Evolutionary conservation across 2,329 filamentous ascomycete species (phyloP).

Genomic region (Trichoderma breve): DNA sequence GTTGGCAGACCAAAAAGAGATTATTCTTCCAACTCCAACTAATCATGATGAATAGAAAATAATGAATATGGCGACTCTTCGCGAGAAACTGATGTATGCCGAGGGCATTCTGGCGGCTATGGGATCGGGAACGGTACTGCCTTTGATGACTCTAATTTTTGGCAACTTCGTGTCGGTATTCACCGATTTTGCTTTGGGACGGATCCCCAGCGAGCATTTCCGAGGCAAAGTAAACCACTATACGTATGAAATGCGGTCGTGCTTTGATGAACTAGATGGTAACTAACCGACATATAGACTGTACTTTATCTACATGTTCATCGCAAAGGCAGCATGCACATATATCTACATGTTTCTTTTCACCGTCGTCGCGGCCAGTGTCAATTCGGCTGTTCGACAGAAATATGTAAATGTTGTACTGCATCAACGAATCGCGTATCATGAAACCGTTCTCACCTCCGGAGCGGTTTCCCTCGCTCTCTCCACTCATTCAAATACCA

Average conservation of each 20-base stretch:
- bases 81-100: neutral
- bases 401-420: neutral
- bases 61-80: neutral
- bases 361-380: neutral
- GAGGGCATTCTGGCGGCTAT: neutral
- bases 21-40: neutral
- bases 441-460: neutral
- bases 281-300: neutral
- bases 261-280: neutral
- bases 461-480: neutral
- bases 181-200: neutral
- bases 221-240: neutral
- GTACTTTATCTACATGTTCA: neutral
- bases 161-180: neutral
- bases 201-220: neutral
- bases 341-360: neutral
- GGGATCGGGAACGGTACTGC: neutral
- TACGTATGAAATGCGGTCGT: neutral
- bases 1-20: neutral
- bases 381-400: neutral
- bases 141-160: neutral
- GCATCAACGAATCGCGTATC: neutral
- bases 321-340: neutral
- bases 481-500: neutral
- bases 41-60: neutral